Base-by-base conservation (phyloP, 371 early-diverging fungal genomes). In the Mycotypha africana region DNA sequence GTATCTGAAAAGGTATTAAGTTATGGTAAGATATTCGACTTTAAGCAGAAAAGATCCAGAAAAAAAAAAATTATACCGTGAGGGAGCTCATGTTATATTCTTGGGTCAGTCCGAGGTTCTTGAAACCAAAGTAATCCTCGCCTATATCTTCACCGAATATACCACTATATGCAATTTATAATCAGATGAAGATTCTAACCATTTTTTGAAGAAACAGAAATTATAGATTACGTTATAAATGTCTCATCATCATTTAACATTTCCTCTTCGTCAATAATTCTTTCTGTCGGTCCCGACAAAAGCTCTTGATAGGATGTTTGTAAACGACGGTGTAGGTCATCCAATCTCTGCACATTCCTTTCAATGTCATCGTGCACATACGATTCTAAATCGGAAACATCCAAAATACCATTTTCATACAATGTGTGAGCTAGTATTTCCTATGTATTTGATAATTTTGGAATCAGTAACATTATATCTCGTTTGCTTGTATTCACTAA, bases 111-210 rank as follows among this genome's bases (percentile, higher is more conserved):
- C 89, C 97, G 35, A 94, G 66, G 22, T 88, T 90, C 45, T 84
- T 84, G 60, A 97, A 86, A 4, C 92, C 90, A 51, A 97, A 85
- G 51, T 93, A 86, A 66, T 97, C 95, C 36, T 90, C 81, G 28
- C 86, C 90, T 38, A 90, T 43, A 31, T 85, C 92, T 21, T 89
- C 92, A 22, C 88, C 86, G 49, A 92, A 85, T 28, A 79, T 70
- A 26, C 93, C 93, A 33, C 86, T 84, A 52, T 41, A 34, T 9
- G 4, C 34, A 34, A 20, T 2, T 5, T 12, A 34, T 34, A n/a
- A 12, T 9, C 34, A 33, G 15, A 28, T 15, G 33, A 24, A 25
- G 16, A n/a, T n/a, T n/a, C n/a, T n/a, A n/a, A n/a, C n/a, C n/a
- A n/a, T n/a, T n/a, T n/a, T n/a, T n/a, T n/a, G n/a, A n/a, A n/a